These are phyloP conservation scores for Lantana camara DNA, from an alignment of 257 asterid species.

Conservation along the genomic window DNA sequence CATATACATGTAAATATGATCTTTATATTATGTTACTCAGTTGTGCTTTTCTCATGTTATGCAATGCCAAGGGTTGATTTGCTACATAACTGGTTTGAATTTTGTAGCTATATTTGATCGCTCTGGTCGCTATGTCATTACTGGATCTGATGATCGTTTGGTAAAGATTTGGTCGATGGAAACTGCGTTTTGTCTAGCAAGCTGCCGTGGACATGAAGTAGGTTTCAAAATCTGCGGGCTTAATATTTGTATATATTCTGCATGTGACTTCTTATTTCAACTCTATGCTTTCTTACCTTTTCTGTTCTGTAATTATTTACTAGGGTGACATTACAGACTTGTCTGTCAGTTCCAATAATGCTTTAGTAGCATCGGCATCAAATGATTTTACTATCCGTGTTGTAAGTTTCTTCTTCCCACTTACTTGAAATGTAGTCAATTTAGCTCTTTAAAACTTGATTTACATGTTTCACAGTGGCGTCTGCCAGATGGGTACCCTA, in stretches of 20 bases:
- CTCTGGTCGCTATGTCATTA: constrained; percentile 89
- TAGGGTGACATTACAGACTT: constrained; percentile 98
- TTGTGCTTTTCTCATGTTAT: neutral
- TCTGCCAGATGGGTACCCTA: constrained; percentile 88
- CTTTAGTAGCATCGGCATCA: constrained; percentile 91
- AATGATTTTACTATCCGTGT: constrained; percentile 95
- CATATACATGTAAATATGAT: constrained; percentile 7
- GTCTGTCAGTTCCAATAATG: constrained; percentile 89
- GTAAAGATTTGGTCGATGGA: constrained; percentile 99
- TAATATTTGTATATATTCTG: constrained; percentile 11
- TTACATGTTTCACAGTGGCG: constrained; percentile 74
- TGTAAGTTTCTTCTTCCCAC: constrained; percentile 57
- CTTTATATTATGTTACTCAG: neutral
- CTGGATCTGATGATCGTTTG: constrained; percentile 99
- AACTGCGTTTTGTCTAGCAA: constrained; percentile 93
- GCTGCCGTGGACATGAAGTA: constrained; percentile 99
- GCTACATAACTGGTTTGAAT: constrained; percentile 26
- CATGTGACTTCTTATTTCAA: constrained; percentile 14
- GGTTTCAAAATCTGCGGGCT: constrained; percentile 35
- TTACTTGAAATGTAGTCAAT: constrained; percentile 29
- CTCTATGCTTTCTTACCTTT: constrained; percentile 8
- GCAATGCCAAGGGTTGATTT: constrained; percentile 15
- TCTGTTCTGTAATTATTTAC: constrained; percentile 27
- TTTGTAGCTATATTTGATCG: constrained; percentile 92
- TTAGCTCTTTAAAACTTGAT: constrained; percentile 37